These are phyloP conservation scores for Cercospora brassicicola DNA, from an alignment of 2,329 filamentous ascomycete species.

Conservation along the genomic window DNA sequence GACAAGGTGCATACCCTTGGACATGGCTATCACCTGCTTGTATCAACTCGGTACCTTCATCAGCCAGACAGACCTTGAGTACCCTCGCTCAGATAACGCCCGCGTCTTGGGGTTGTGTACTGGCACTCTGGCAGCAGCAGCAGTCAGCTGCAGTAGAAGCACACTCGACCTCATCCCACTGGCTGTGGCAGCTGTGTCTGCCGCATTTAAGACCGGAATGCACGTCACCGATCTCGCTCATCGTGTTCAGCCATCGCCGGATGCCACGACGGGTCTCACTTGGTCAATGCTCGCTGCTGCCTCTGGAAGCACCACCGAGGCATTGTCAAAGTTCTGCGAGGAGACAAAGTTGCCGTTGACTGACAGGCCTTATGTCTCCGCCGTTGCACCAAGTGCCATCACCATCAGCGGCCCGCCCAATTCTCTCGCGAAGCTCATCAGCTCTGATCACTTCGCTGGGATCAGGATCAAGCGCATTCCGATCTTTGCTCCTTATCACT, in stretches of 20 bases:
- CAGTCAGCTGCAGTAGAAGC: neutral
- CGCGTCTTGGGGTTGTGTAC: neutral
- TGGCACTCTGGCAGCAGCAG: neutral
- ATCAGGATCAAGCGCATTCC: constrained; percentile 1
- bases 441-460: neutral
- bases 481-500: constrained; percentile 15
- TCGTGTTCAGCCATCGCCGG: constrained; percentile 6
- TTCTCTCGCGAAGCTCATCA: constrained; percentile 8
- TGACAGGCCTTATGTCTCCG: constrained; percentile 19
- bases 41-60: constrained; percentile 7
- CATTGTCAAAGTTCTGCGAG: constrained; percentile 1
- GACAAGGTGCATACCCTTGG: constrained; percentile 3
- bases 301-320: neutral
- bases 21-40: constrained; percentile 10
- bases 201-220: neutral
- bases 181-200: neutral
- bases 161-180: neutral
- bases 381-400: constrained; percentile 10
- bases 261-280: neutral
- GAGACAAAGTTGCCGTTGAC: constrained; percentile 12
- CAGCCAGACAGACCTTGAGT: neutral
- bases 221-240: constrained; percentile 6
- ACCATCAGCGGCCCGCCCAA: constrained; percentile 17
- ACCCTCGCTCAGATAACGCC: neutral
- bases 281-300: constrained; percentile 8